These are phyloP conservation scores for Pisolithus orientalis DNA, from an alignment of 768 basidiomycete species.

Conservation along the genomic window DNA sequence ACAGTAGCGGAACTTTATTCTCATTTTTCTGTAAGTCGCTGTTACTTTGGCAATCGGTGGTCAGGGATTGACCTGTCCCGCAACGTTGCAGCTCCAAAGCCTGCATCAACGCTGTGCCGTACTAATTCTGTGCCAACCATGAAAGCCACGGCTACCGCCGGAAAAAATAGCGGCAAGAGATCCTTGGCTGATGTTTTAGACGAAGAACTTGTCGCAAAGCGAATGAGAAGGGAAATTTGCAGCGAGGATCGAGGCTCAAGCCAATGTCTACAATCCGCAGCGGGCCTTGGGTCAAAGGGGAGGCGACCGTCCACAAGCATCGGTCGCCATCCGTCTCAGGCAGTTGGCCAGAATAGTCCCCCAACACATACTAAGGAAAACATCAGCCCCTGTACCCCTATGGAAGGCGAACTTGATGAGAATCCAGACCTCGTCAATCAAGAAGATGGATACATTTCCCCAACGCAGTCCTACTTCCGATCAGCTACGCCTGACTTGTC, in stretches of 20 bases:
- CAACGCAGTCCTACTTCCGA: conserved; percentile 45
- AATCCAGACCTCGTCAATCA: conserved; percentile 47
- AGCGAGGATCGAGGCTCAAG: conserved; percentile 15
- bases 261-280: conserved; percentile 20
- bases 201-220: conserved; percentile 48
- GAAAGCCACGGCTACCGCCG: conserved; percentile 25
- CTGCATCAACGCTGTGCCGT: conserved; percentile 19
- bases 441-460: conserved; percentile 83
- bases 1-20: conserved; percentile 37
- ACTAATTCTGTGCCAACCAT: conserved; percentile 24
- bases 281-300: conserved; percentile 11
- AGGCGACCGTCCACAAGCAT: conserved; percentile 3
- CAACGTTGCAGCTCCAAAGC: conserved; percentile 24
- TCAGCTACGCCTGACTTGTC: conserved; percentile 56
- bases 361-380: conserved; percentile 33
- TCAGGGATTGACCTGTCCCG: conserved; percentile 29
- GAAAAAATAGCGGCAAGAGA: conserved; percentile 70
- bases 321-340: conserved; percentile 11
- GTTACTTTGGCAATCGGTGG: conserved; percentile 12
- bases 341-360: conserved; percentile 40
- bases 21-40: conserved; percentile 56
- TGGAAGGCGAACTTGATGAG: conserved; percentile 37
- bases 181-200: conserved; percentile 69
- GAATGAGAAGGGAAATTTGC: conserved; percentile 31
- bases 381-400: conserved; percentile 31